Evolutionary conservation across 306 rosid species (phyloP).

Genomic region (Betula pendula): DNA sequence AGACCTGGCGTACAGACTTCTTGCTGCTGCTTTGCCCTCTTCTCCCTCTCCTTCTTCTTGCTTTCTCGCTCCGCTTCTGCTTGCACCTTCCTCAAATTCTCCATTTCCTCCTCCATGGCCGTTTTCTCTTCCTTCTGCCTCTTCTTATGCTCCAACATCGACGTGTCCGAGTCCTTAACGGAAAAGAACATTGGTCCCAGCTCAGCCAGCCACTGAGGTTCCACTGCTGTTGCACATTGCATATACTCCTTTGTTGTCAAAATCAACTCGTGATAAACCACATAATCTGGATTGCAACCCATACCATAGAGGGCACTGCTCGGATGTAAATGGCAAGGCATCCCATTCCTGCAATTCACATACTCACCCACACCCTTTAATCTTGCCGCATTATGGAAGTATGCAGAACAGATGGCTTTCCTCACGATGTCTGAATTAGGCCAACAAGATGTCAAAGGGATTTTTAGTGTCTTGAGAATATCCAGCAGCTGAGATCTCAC

Average conservation of each 20-base stretch:
- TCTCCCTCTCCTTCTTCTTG: constrained; percentile 60
- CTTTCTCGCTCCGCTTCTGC: constrained; percentile 59
- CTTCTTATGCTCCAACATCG: constrained; percentile 86
- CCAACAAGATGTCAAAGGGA: constrained; percentile 69
- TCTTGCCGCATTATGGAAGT: constrained; percentile 89
- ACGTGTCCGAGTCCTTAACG: constrained; percentile 94
- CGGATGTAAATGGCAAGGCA: constrained; percentile 96
- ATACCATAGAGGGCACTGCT: constrained; percentile 96
- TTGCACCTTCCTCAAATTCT: constrained; percentile 76
- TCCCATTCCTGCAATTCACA: constrained; percentile 80
- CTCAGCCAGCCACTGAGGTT: constrained; percentile 97
- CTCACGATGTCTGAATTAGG: constrained; percentile 89
- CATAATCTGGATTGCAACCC: constrained; percentile 95
- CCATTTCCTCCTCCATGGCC: constrained; percentile 99
- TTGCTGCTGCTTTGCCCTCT: constrained; percentile 70
- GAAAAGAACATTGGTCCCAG: constrained; percentile 98
- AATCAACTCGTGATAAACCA: constrained; percentile 85
- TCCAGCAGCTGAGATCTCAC: constrained; percentile 93
- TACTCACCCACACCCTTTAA: constrained; percentile 96
- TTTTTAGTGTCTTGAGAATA: constrained; percentile 80
- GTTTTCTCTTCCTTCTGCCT: constrained; percentile 87
- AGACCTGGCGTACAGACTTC: constrained; percentile 75
- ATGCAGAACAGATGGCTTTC: constrained; percentile 92
- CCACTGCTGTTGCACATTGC: constrained; percentile 98
- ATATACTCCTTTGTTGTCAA: constrained; percentile 88